Evolutionary conservation across 2,329 filamentous ascomycete species (phyloP).

Genomic region (Ceratocystis destructans): DNA sequence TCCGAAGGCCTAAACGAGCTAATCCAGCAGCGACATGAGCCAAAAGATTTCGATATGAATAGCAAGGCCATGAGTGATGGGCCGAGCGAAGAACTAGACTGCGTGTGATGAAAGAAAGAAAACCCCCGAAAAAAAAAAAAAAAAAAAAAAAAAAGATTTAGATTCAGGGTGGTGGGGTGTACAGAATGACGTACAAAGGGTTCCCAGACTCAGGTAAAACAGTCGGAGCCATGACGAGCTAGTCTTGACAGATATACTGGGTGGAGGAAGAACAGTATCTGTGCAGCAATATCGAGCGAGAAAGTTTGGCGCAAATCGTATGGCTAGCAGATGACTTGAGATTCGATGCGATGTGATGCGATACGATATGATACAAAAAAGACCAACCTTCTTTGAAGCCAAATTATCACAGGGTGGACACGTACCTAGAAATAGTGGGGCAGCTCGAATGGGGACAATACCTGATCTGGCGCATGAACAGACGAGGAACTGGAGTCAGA

Average conservation of each 20-base stretch:
- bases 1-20: no score
- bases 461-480: no score
- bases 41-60: not conserved
- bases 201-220: constrained; percentile 35
- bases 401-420: not conserved
- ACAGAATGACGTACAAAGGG: constrained; percentile 30
- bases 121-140: not conserved
- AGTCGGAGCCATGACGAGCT: constrained; percentile 31
- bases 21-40: no score
- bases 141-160: not conserved
- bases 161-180: not conserved
- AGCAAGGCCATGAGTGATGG: not conserved
- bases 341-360: no score
- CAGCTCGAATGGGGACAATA: no score
- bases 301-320: not conserved
- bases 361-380: no score
- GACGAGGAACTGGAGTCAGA: no score
- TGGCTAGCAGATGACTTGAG: no score
- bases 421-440: not conserved
- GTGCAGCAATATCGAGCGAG: not conserved
- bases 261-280: not conserved
- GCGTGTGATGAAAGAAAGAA: not conserved
- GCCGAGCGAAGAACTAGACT: not conserved
- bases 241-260: not conserved
- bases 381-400: not conserved